These are phyloP conservation scores for Plenodomus biglobosus DNA, from an alignment of 2,329 filamentous ascomycete species.

Conservation along the genomic window DNA sequence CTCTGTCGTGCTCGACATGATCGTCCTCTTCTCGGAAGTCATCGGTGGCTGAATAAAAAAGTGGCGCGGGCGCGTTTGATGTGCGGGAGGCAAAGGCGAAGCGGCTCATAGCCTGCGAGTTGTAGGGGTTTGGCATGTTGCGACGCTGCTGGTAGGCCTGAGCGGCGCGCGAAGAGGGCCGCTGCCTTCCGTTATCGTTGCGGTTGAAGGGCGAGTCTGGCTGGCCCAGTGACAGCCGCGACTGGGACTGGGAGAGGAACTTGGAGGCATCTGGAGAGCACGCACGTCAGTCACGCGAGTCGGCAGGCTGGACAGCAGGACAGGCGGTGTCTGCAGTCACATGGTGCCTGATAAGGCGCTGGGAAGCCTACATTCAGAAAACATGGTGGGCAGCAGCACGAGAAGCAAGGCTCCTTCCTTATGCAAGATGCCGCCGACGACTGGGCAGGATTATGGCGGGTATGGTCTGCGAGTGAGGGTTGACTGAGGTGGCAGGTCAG, in stretches of 20 bases:
- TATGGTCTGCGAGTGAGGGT: slow-evolving; percentile 22
- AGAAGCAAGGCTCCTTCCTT: slow-evolving; percentile 17
- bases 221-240: slow-evolving; percentile 73
- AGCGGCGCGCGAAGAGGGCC: slow-evolving; percentile 51
- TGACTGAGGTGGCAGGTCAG: slow-evolving; percentile 30
- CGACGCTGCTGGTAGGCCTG: slow-evolving; percentile 54
- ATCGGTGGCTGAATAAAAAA: slow-evolving; percentile 92
- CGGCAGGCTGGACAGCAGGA: slow-evolving; percentile 27
- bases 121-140: slow-evolving; percentile 72
- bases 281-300: slow-evolving; percentile 49
- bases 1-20: slow-evolving; percentile 83
- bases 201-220: slow-evolving; percentile 51
- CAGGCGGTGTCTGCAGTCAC: slow-evolving; percentile 30
- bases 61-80: slow-evolving; percentile 75
- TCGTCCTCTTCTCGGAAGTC: slow-evolving; percentile 93
- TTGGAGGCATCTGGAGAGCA: slow-evolving; percentile 78
- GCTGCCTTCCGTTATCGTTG: slow-evolving; percentile 51
- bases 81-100: slow-evolving; percentile 81
- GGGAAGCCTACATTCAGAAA: slow-evolving; percentile 79
- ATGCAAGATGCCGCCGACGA: slow-evolving; percentile 19
- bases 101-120: slow-evolving; percentile 64
- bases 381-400: slow-evolving; percentile 57
- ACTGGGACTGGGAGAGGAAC: slow-evolving; percentile 97
- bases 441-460: slow-evolving; percentile 22
- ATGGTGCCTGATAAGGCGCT: slow-evolving; percentile 36